These are phyloP conservation scores for Davidsoniella australis DNA, from an alignment of 2,329 filamentous ascomycete genomes.

Conservation along the genomic window DNA sequence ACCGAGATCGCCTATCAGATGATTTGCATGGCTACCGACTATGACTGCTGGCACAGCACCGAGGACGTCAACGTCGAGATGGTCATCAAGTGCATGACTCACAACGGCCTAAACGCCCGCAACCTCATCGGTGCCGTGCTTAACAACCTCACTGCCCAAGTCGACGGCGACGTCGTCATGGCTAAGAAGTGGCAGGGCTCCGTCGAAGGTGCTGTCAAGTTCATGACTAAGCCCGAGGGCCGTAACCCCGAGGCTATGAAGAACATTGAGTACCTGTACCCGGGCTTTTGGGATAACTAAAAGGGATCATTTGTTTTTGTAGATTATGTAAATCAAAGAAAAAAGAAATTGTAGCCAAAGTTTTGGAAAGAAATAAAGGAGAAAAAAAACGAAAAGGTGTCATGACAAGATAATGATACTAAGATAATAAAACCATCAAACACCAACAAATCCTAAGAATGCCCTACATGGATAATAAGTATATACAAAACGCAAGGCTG, in stretches of 20 bases:
- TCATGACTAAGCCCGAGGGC: constrained; percentile 66
- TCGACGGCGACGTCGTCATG: constrained; percentile 56
- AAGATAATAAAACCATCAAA: background rate
- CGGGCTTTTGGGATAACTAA: constrained; percentile 44
- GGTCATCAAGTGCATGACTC: constrained; percentile 93
- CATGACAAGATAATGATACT: background rate
- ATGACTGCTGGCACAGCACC: constrained; percentile 87
- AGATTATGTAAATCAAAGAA: background rate
- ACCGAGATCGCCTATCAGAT: constrained; percentile 95
- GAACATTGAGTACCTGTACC: constrained; percentile 76
- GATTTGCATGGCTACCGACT: constrained; percentile 99
- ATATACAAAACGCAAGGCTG: background rate
- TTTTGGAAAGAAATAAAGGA: background rate
- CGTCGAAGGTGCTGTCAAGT: constrained; percentile 59
- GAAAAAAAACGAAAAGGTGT: background rate
- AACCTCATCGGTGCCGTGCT: constrained; percentile 72
- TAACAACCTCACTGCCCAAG: constrained; percentile 64
- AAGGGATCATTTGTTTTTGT: background rate
- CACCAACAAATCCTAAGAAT: background rate
- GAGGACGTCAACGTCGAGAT: constrained; percentile 86
- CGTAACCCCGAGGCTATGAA: constrained; percentile 57
- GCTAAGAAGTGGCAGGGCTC: constrained; percentile 69
- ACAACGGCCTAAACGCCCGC: constrained; percentile 77
- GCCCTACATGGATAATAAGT: background rate
- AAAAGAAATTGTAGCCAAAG: background rate